phyloP scores from a whole-genome alignment of 2,329 filamentous ascomycete species.

The Bipolaris sorokiniana region DNA sequence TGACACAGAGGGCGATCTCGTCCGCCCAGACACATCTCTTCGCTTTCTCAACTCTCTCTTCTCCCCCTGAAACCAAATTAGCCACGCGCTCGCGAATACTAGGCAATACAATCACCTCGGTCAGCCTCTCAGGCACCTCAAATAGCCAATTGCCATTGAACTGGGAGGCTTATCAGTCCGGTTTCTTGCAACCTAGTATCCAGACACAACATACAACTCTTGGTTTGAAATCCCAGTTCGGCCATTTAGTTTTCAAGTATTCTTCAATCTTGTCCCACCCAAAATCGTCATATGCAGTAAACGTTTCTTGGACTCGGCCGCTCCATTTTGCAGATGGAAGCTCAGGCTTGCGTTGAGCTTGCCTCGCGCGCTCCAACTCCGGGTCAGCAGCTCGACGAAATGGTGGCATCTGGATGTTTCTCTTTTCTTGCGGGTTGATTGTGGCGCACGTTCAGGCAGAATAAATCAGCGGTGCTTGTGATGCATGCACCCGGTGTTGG shows the following conservation, averaged over 20 bases:
- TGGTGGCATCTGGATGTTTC: neutral
- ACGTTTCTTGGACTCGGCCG: conserved; percentile 18
- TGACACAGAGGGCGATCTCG: conserved; percentile 4
- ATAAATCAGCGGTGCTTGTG: neutral
- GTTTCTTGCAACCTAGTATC: neutral
- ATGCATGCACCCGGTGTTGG: neutral
- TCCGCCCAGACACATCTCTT: conserved; percentile 11
- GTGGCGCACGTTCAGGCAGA: neutral
- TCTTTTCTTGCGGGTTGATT: neutral
- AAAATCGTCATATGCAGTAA: conserved; percentile 22
- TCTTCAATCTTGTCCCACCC: conserved; percentile 24
- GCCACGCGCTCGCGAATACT: neutral
- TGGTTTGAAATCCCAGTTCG: conserved; percentile 21
- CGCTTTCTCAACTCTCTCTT: conserved; percentile 14
- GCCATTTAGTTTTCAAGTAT: conserved; percentile 18
- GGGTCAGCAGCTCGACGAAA: conserved; percentile 5
- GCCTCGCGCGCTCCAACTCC: conserved; percentile 6
- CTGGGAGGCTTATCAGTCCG: conserved; percentile 6
- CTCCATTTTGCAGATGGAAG: conserved; percentile 9
- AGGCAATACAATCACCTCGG: conserved; percentile 14
- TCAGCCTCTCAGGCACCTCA: conserved; percentile 19
- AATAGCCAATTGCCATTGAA: conserved; percentile 22
- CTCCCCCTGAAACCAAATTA: conserved; percentile 16
- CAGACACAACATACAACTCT: conserved; percentile 2
- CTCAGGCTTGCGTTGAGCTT: conserved; percentile 13